These are phyloP conservation scores for Vigna hirtella DNA, from an alignment of 306 rosid genomes.

Conservation along the genomic window DNA sequence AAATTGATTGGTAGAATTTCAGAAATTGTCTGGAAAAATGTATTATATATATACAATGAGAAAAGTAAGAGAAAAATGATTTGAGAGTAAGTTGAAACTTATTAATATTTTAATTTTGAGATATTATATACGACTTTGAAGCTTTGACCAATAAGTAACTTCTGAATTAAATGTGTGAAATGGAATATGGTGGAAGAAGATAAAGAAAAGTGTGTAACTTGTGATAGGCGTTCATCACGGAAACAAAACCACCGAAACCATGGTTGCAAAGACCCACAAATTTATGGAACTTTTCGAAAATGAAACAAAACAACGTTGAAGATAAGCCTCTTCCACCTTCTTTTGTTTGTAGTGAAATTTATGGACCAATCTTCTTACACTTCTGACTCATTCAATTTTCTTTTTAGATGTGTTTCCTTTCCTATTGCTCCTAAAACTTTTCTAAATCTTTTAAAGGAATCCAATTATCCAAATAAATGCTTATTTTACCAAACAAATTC, in stretches of 20 bases:
- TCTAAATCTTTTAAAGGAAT: not conserved
- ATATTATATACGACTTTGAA: too few species aligned
- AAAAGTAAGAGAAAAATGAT: too few species aligned
- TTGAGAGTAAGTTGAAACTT: too few species aligned
- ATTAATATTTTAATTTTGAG: too few species aligned
- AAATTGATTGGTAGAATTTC: too few species aligned
- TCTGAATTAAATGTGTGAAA: not conserved
- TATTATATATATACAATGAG: too few species aligned
- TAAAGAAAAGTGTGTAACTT: not conserved
- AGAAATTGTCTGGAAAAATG: too few species aligned
- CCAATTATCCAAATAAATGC: not conserved
- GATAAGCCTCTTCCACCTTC: not conserved
- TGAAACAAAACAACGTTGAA: not conserved
- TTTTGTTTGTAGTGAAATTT: slow-evolving; percentile 3
- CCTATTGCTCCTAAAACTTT: not conserved
- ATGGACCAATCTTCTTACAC: slow-evolving; percentile 12
- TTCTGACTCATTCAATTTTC: not conserved
- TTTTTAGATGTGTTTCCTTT: too few species aligned
- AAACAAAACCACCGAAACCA: not conserved
- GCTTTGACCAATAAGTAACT: not conserved
- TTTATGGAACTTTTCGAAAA: not conserved
- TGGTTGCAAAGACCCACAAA: not conserved
- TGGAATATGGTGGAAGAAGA: not conserved
- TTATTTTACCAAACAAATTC: too few species aligned
- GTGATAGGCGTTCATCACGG: not conserved